Base-by-base conservation (phyloP, 192 early-diverging fungal species). In the Kickxella alabastrina region DNA sequence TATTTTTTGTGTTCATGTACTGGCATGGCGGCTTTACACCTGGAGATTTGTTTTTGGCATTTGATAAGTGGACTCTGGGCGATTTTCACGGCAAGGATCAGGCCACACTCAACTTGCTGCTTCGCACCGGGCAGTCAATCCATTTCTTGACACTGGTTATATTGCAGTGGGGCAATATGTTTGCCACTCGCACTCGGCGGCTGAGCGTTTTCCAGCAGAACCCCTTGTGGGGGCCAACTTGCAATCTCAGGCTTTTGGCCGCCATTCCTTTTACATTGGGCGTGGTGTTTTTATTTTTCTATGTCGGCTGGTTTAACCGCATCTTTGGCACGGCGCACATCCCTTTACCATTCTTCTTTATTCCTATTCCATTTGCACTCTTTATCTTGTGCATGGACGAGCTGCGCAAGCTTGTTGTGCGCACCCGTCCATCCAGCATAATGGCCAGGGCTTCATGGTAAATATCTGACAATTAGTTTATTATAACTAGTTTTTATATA, bases 1-100 rank as follows among this genome's bases (percentile, higher is more conserved):
- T 89, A 65, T 86, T 77, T 55, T 87, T 82, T 53, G 28, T 75
- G n/a, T 87, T 82, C 61, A 68, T 83, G 57, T 57, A 46, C 25
- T 36, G 57, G 31, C 65, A 83, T 52, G 80, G 71, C 14, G 83
- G 83, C 3, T 61, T 89, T 41, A 42, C 54, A 0, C 60, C 57
- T 39, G 9, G 47, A 18, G 62, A 71, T 26, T 52, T 79, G 24
- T 54, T 81, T 31, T 47, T 79, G 22, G 75, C 67, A 12, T 82
- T 53, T 57, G 68, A 70, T 27, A 60, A 72, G 31, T 81, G 61
- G 65, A 42, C 41, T 4, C 63, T 73, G 17, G 71, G 59, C 10
- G 71, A 78, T 21, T 74, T 81, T 45, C 54, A 58, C 21, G n/a
- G 49, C 3, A 66, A 68, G 27, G 58, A 83, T 2, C 40, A 43